Evolutionary conservation across 352 stramenopile genomes (phyloP).

Genomic region (Phytophthora hibernalis): DNA sequence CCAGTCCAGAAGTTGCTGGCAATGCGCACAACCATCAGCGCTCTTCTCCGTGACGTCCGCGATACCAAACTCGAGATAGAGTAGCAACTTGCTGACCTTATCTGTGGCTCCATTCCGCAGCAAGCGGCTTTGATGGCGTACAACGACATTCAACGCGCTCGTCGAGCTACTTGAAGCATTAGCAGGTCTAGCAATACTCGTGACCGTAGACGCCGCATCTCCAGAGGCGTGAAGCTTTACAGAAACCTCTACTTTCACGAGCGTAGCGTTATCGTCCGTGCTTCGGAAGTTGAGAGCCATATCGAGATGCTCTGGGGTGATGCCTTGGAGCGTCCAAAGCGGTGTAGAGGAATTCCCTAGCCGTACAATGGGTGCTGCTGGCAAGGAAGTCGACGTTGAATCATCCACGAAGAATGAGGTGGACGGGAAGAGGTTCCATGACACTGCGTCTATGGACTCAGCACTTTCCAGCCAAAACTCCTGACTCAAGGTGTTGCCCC

Average conservation of each 20-base stretch:
- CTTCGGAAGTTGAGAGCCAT: slow-evolving; percentile 59
- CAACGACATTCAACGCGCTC: slow-evolving; percentile 39
- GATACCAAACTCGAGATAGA: slow-evolving; percentile 49
- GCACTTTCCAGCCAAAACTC: slow-evolving; percentile 65
- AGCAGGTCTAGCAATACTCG: slow-evolving; percentile 54
- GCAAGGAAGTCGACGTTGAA: slow-evolving; percentile 20
- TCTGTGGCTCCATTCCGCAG: slow-evolving; percentile 28
- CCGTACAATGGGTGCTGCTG: slow-evolving; percentile 36
- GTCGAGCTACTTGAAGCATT: slow-evolving; percentile 12
- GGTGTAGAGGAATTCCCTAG: slow-evolving; percentile 38
- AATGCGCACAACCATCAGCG: slow-evolving; percentile 58
- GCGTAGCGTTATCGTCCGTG: slow-evolving; percentile 50
- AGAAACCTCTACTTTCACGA: slow-evolving; percentile 56
- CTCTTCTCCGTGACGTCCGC: slow-evolving; percentile 47
- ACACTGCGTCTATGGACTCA: slow-evolving; percentile 48
- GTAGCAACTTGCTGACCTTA: slow-evolving; percentile 45
- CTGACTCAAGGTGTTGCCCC: slow-evolving; percentile 46
- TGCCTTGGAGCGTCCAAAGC: slow-evolving; percentile 51
- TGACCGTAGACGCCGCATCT: slow-evolving; percentile 60
- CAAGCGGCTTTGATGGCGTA: slow-evolving; percentile 52
- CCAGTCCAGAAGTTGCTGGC: slow-evolving; percentile 59
- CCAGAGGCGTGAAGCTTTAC: slow-evolving; percentile 46
- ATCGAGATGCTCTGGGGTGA: slow-evolving; percentile 35
- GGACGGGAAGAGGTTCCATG: slow-evolving; percentile 52
- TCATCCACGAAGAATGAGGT: slow-evolving; percentile 37